A percentile compares a stretch with the other conserved stretches of the same genome.
phyloP scores from a whole-genome alignment of 306 rosid genomes.

The Nissolia schottii region DNA sequence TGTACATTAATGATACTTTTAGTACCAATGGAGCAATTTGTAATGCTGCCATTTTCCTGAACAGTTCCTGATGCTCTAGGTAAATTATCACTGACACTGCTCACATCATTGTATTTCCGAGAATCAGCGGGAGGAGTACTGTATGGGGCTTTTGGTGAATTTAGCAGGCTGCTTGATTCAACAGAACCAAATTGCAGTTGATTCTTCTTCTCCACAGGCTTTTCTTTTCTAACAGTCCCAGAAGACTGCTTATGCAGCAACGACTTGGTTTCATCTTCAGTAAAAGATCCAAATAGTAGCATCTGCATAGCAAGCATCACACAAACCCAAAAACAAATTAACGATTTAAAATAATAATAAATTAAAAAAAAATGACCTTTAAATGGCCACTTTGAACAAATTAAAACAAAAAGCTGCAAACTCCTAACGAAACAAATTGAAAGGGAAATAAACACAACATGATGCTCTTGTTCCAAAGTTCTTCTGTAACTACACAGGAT shows the following conservation, averaged over 20 bases:
- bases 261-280: slow-evolving; percentile 82
- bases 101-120: slow-evolving; percentile 36
- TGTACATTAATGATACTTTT: slow-evolving; percentile 29
- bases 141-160: slow-evolving; percentile 26
- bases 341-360: neutral
- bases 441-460: neutral
- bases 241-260: slow-evolving; percentile 44
- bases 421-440: neutral
- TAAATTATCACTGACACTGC: slow-evolving; percentile 15
- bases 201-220: slow-evolving; percentile 48
- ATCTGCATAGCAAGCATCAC: slow-evolving; percentile 33
- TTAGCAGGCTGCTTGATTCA: slow-evolving; percentile 29
- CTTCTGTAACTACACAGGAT: neutral
- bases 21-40: slow-evolving; percentile 1
- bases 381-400: neutral
- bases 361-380: neutral
- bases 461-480: neutral
- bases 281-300: slow-evolving; percentile 80
- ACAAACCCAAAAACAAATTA: slow-evolving; percentile 2
- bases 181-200: slow-evolving; percentile 68
- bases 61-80: slow-evolving; percentile 25
- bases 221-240: slow-evolving; percentile 34
- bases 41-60: slow-evolving; percentile 49
- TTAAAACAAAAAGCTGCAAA: neutral
- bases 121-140: slow-evolving; percentile 21